Evolutionary conservation across 23 red algal genomes (phyloP), one percentile per base, ranked within the genome.

Genomic region (Porphyridium purpureum): DNA sequence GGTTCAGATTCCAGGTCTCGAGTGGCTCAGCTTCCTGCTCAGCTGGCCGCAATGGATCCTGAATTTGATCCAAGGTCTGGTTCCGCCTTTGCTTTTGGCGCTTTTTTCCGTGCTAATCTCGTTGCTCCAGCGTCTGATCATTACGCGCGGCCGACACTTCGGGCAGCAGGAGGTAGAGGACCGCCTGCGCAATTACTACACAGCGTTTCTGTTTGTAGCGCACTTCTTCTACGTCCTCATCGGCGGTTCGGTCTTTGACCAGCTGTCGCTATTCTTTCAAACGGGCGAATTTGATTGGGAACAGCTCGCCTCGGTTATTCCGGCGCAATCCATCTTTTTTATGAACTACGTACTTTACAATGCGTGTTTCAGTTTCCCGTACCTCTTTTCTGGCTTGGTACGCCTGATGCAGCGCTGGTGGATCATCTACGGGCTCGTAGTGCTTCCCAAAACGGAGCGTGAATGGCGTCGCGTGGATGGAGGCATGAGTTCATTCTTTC

Each of bases 321-420:
- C 77, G 1, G 47, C 24, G 28, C 77, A 83, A 50, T 35, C 64
- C 5, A 59, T 59, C 1, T 83, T 83, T 34, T 44, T 83, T 1
- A 70, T 70, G 52, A 83, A 83, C 51, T 83, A 83, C 48, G 77
- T 83, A 25, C 36, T 71, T 4, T 58, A 64, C 44, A 70, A 83
- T n/a, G 54, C 64, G 3, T 64, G 59, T n/a, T 29, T 83, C 3
- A 56, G 64, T 9, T 59, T 49, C 44, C 35, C 42, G 7, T 26
- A 71, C 14, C 42, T 31, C 21, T 29, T 83, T 51, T 65, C 72
- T 29, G 68, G 62, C 35, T 60, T 57, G 15, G 77, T 52, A 4
- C 50, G 64, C 5, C 47, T 83, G 9, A 30, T 70, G 2, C 40
- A 59, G 1, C 64, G 64, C 47, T 80, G 59, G 29, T 36, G 47